Conservation (phyloP, 495 filamentous ascomycete species). For the Achaetomiella virescens region DNA sequence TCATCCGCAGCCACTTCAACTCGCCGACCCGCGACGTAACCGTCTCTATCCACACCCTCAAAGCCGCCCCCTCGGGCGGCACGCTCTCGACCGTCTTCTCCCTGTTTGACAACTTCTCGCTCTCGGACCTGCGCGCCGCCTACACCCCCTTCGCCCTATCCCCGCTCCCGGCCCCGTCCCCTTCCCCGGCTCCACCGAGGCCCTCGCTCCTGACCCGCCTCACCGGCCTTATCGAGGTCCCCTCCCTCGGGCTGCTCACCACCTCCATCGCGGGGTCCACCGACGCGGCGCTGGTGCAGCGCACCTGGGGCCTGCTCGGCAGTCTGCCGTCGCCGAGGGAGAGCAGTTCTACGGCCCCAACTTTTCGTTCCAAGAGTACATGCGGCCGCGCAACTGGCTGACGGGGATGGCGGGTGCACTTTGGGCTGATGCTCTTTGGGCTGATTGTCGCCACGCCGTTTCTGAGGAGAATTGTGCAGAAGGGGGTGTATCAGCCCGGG, state of each 20-base stretch:
- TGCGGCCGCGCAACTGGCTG: conserved; percentile 54
- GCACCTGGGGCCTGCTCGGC: conserved; percentile 68
- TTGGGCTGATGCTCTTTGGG: conserved; percentile 45
- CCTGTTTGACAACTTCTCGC: conserved; percentile 55
- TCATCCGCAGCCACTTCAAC: conserved; percentile 52
- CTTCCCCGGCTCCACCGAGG: conserved; percentile 33
- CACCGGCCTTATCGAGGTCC: conserved; percentile 56
- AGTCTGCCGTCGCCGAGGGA: conserved; percentile 28
- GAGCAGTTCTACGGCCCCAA: conserved; percentile 58
- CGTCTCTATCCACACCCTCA: conserved; percentile 56
- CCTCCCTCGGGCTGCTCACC: conserved; percentile 61
- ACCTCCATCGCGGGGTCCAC: conserved; percentile 52
- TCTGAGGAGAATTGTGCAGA: conserved; percentile 28
- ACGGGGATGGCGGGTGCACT: conserved; percentile 52
- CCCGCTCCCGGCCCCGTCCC: conserved; percentile 46
- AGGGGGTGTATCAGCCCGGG: conserved; percentile 57
- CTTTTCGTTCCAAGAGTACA: conserved; percentile 67
- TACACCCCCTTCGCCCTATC: conserved; percentile 60
- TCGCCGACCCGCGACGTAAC: conserved; percentile 53
- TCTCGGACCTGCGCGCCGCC: conserved; percentile 50
- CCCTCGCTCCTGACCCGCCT: conserved; percentile 40
- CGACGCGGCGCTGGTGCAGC: conserved; percentile 64
- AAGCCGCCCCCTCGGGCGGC: conserved; percentile 64
- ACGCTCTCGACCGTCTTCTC: conserved; percentile 60
- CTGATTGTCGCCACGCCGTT: conserved; percentile 44